Evolutionary conservation across 495 filamentous ascomycete genomes (phyloP), one percentile per base, ranked within the genome.

Genomic region (Ramalina peruviana): DNA sequence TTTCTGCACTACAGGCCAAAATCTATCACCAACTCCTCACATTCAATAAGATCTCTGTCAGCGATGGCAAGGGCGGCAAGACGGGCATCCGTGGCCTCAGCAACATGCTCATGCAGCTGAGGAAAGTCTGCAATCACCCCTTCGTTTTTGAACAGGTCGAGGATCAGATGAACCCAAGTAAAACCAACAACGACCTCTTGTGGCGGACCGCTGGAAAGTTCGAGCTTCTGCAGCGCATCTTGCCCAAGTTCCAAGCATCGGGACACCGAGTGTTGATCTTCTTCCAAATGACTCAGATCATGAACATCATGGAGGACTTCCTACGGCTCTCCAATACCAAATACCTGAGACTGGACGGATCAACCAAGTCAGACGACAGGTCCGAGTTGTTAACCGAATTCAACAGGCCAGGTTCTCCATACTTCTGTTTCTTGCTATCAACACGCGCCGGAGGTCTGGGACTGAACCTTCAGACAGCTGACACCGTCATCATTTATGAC

Each of bases 271-370:
- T 96, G 44, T 65, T 98, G 61, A 97, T 98, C 83, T 98, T 98
- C 76, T 98, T 98, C 76, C 92, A 98, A 66, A 98, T 98, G 92
- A 98, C 92, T 2, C 87, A 94, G 38, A 98, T 98, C 60, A 98
- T 98, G 92, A 94, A 98, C 65, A 98, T 98, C 63, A 97, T 98
- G 93, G 92, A 98, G 58, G 92, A 98, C 66, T 98, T 92, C 66
- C 71, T 98, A 47, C 85, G 92, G 4, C 79, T 85, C 50, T 78
- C 86, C 41, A 82, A 80, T 25, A 72, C 94, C 54, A 67, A 79
- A 49, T 98, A 95, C 62, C 74, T 98, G 40, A 88, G 92, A 52
- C 75, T 98, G 41, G 92, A 98, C 58, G 92, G 92, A 64, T 87
- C 88, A 4, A 98, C 92, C 17, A 98, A 98, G 63, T 87, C 92